Conservation (phyloP, 1,139 yeast genomes). For the Pichia sp. region DNA sequence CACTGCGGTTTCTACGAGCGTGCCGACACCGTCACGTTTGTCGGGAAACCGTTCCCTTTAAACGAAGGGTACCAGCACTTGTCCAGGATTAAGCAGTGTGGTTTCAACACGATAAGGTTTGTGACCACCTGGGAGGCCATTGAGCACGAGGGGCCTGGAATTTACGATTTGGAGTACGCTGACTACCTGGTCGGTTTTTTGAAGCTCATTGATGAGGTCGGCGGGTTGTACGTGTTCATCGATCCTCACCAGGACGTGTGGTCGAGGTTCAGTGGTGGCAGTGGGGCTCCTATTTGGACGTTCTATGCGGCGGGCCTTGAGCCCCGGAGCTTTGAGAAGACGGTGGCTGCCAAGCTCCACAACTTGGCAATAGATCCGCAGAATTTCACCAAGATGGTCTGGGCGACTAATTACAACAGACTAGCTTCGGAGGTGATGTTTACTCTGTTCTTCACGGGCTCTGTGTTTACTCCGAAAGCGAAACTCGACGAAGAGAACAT, state of each 20-base stretch:
- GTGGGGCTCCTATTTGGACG: slow-evolving; percentile 96
- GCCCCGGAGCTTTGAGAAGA: slow-evolving; percentile 59
- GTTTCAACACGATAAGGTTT: slow-evolving; percentile 74
- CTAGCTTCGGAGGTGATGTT: slow-evolving; percentile 80
- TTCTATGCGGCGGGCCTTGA: slow-evolving; percentile 90
- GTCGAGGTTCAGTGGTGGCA: slow-evolving; percentile 89
- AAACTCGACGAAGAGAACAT: slow-evolving; percentile 66
- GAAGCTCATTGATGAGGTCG: slow-evolving; percentile 51
- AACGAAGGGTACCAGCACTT: slow-evolving; percentile 70
- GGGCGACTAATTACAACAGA: slow-evolving; percentile 85
- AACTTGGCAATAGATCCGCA: slow-evolving; percentile 44
- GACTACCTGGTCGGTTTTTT: slow-evolving; percentile 65
- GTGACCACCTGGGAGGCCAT: slow-evolving; percentile 89
- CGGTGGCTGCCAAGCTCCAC: slow-evolving; percentile 77
- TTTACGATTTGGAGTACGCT: slow-evolving; percentile 72
- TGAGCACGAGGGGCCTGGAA: slow-evolving; percentile 84
- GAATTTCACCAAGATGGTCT: slow-evolving; percentile 75
- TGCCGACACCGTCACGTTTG: slow-evolving; percentile 72
- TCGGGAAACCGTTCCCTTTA: slow-evolving; percentile 75
- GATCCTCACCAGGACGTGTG: slow-evolving; percentile 96
- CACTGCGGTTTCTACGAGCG: slow-evolving; percentile 50
- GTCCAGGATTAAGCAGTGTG: slow-evolving; percentile 68
- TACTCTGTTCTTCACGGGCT: slow-evolving; percentile 80
- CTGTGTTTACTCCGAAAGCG: slow-evolving; percentile 64
- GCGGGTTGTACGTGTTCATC: slow-evolving; percentile 75